These are phyloP conservation scores for Gastrodia elata DNA, from an alignment of 106 monocot genomes.

Conservation along the genomic window DNA sequence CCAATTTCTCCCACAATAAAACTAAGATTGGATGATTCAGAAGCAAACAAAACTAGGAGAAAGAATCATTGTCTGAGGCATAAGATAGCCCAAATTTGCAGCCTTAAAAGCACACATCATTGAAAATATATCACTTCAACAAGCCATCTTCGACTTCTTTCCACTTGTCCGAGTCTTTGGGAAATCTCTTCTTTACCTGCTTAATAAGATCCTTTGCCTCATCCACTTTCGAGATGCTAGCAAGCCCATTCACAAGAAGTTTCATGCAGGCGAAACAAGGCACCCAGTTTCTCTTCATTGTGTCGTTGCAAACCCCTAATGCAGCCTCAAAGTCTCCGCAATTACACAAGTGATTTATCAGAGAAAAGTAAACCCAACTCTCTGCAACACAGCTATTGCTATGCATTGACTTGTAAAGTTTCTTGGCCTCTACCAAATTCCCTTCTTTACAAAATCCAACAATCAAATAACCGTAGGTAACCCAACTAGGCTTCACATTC, in stretches of 20 bases:
- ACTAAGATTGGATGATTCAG: not conserved
- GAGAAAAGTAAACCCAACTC: slow-evolving; percentile 54
- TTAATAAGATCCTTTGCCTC: slow-evolving; percentile 56
- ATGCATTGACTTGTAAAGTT: slow-evolving; percentile 49
- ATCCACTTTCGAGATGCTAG: slow-evolving; percentile 24
- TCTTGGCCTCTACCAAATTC: slow-evolving; percentile 58
- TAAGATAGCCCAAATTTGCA: not conserved
- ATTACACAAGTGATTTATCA: slow-evolving; percentile 57
- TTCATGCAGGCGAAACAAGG: slow-evolving; percentile 68
- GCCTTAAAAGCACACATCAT: not conserved
- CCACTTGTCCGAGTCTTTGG: slow-evolving; percentile 54
- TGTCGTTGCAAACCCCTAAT: slow-evolving; percentile 43
- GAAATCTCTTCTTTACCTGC: slow-evolving; percentile 71
- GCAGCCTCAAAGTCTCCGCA: slow-evolving; percentile 70
- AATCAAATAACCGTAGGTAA: slow-evolving; percentile 58
- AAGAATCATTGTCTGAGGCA: not conserved
- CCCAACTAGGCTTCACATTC: slow-evolving; percentile 54
- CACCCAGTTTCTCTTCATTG: slow-evolving; percentile 70
- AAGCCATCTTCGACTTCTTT: slow-evolving; percentile 69
- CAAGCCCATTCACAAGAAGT: slow-evolving; percentile 61
- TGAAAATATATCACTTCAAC: not conserved
- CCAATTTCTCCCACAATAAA: not conserved
- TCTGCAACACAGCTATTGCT: slow-evolving; percentile 32
- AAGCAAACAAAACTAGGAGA: not conserved
- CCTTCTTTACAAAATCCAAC: slow-evolving; percentile 71